These are phyloP conservation scores for Entomortierella chlamydospora DNA, from an alignment of 192 early-diverging fungal species.

Conservation along the genomic window DNA sequence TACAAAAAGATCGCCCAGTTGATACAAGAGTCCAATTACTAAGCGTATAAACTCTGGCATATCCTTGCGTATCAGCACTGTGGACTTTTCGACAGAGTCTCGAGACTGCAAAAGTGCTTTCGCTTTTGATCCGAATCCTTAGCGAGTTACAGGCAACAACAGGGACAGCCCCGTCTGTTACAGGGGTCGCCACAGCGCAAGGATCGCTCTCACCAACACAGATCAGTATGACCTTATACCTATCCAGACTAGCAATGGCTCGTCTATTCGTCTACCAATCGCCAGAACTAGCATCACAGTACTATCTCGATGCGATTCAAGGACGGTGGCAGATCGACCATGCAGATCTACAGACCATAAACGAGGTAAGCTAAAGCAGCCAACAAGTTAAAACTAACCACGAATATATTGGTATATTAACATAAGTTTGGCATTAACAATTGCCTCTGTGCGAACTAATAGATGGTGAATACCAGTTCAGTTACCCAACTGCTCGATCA, in stretches of 20 bases:
- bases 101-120: slow-evolving; percentile 46
- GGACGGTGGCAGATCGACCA: slow-evolving; percentile 55
- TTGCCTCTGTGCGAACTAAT: neutral
- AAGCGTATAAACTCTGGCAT: neutral
- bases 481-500: slow-evolving; percentile 7
- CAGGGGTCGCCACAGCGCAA: neutral
- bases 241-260: slow-evolving; percentile 54
- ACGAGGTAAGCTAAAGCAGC: slow-evolving; percentile 44
- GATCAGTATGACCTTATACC: slow-evolving; percentile 50
- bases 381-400: no score
- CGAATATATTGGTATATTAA: no score
- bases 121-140: slow-evolving; percentile 43
- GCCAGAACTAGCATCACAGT: slow-evolving; percentile 18
- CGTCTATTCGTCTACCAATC: slow-evolving; percentile 47
- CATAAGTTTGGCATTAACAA: neutral
- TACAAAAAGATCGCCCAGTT: neutral
- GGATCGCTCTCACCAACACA: slow-evolving; percentile 42
- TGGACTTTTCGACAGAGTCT: slow-evolving; percentile 41
- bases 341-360: slow-evolving; percentile 30
- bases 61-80: slow-evolving; percentile 24
- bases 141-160: slow-evolving; percentile 13
- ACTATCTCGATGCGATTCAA: slow-evolving; percentile 53
- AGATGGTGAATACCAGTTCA: slow-evolving; percentile 29
- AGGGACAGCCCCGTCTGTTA: neutral
- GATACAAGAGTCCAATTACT: neutral